Conservation (phyloP, 257 asterid genomes). For the Nicotiana otophora region DNA sequence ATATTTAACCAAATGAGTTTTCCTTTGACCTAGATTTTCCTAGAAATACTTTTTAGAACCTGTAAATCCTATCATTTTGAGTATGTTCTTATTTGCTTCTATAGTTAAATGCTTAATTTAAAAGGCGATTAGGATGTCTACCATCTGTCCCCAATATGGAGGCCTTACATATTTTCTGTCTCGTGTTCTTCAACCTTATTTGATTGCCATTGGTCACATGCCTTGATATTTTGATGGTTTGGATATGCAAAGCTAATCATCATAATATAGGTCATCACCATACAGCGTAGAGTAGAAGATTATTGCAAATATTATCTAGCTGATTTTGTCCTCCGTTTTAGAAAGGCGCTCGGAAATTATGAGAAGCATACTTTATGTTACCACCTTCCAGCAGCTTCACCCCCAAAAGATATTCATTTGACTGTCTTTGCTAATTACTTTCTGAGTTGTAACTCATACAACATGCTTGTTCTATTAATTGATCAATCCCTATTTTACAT, state of each 20-base stretch:
- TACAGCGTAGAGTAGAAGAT: not conserved
- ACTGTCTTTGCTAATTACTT: not conserved
- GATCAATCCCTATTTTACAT: conserved; percentile 1
- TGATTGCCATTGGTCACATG: not conserved
- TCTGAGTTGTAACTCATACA: not conserved
- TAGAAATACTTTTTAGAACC: not conserved
- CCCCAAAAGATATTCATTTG: not conserved
- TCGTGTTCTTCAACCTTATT: not conserved
- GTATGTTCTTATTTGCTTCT: not conserved
- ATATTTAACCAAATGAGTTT: not conserved
- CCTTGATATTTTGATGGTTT: not conserved
- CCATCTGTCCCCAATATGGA: not conserved
- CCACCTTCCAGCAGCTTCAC: not conserved
- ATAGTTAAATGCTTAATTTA: not conserved
- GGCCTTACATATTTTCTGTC: not conserved
- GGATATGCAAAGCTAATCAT: not conserved
- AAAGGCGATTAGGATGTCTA: not conserved
- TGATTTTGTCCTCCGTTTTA: not conserved
- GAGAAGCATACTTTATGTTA: not conserved
- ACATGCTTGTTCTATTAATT: not conserved
- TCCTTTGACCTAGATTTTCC: not conserved
- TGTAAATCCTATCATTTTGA: not conserved
- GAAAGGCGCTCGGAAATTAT: not conserved
- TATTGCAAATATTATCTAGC: not conserved
- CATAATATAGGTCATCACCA: not conserved